These are phyloP conservation scores for Tolypocladium tundrense DNA, from an alignment of 2,329 filamentous ascomycete genomes.

Conservation along the genomic window DNA sequence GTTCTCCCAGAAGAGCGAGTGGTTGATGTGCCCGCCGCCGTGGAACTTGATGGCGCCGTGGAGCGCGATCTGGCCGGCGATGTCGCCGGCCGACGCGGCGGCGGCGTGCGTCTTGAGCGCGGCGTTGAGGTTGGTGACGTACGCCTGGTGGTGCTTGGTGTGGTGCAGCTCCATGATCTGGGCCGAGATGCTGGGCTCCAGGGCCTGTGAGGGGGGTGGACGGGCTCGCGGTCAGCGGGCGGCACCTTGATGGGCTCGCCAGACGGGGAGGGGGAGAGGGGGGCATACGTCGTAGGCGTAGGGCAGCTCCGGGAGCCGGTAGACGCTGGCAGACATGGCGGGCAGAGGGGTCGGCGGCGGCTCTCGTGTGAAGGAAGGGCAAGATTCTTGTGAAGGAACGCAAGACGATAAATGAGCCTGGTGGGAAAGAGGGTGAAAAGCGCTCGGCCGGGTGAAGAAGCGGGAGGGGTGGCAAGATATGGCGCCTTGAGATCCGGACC, in stretches of 20 bases:
- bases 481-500: neutral
- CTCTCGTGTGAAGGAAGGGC: neutral
- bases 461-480: neutral
- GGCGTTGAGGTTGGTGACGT: slow-evolving; percentile 65
- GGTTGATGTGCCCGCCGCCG: slow-evolving; percentile 87
- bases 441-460: neutral
- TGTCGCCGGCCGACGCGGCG: slow-evolving; percentile 45
- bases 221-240: neutral
- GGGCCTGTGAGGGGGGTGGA: slow-evolving; percentile 35
- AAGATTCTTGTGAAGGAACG: neutral
- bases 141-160: slow-evolving; percentile 68
- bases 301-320: slow-evolving; percentile 54
- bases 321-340: slow-evolving; percentile 31
- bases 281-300: slow-evolving; percentile 59
- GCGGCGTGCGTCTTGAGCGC: slow-evolving; percentile 49
- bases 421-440: too few species aligned
- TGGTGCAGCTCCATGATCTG: slow-evolving; percentile 80
- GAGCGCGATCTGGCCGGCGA: slow-evolving; percentile 55
- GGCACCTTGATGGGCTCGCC: slow-evolving; percentile 3
- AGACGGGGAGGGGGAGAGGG: neutral
- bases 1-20: slow-evolving; percentile 87
- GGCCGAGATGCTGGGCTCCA: slow-evolving; percentile 63
- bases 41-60: slow-evolving; percentile 73
- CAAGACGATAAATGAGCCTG: neutral
- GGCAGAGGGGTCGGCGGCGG: neutral